Evolutionary conservation across 805 yeast species (phyloP), one percentile per base, ranked within the genome.

Genomic region (Sungouiella blattae): DNA sequence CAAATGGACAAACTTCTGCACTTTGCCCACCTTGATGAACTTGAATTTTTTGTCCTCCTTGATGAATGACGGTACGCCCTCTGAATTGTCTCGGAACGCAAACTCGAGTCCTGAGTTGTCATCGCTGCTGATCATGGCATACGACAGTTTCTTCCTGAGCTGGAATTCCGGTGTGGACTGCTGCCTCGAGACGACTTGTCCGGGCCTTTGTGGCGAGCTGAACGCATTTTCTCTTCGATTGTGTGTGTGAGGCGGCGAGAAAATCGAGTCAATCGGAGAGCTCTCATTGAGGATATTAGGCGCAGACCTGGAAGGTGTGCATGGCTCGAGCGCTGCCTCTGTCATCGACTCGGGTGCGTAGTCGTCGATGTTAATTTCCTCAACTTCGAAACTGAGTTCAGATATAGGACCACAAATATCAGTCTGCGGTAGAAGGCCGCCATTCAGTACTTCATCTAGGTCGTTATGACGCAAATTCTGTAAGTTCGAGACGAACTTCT

Each of bases 1-100:
- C 46, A 68, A 52, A 44, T 55, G 55, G 9, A 67, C 73, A 44
- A 64, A 67, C 46, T 66, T 65, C 41, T 67, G 73, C 20, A 67
- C 73, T 42, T 68, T 68, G 2, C 73, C 73, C 16, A 68, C 67
- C 46, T 66, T 67, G 39, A 67, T 67, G 43, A 60, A 68, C 43
- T 62, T 64, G 50, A 64, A 67, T 46, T 67, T 68, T 38, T 61
- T 63, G 48, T 66, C 63, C 33, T 63, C 55, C 42, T 64, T 64
- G 33, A 68, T 65, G 43, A 55, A 66, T 8, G 57, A 46, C 6
- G 50, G 50, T n/a, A 53, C 67, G 29, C 51, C 34, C 1, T 52
- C 37, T 2, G 62, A 51, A 24, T 45, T 49, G 36, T 50, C 52
- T 18, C 47, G 49, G 42, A 53, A 60, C 3, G 67, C 67, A 38